Percentiles rank a stretch among this genome's conserved stretches.
phyloP scores from a whole-genome alignment of 1,139 yeast species.

The Geotrichum australiense region DNA sequence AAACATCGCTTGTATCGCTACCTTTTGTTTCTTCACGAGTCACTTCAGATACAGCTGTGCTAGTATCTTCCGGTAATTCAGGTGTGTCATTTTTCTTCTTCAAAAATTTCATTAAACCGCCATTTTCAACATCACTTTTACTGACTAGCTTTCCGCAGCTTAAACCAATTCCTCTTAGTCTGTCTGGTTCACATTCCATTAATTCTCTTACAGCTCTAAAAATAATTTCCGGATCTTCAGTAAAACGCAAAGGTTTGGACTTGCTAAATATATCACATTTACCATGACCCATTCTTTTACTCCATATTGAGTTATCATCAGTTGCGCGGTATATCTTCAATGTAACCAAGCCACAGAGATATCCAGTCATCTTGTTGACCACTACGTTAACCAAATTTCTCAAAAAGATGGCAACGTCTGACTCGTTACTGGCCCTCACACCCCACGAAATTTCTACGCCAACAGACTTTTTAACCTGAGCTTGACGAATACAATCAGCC shows the following conservation, averaged over 20 bases:
- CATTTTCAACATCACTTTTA: conserved; percentile 1
- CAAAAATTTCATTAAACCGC: conserved; percentile 1
- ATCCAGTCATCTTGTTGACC: conserved; percentile 39
- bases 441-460: conserved; percentile 94
- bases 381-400: conserved; percentile 55
- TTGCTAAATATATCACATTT: conserved; percentile 58
- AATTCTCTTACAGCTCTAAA: conserved; percentile 55
- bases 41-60: neutral
- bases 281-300: conserved; percentile 83
- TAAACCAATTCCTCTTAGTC: conserved; percentile 72
- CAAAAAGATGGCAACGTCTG: conserved; percentile 60
- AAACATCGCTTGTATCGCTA: neutral
- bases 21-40: no score
- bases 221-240: conserved; percentile 38
- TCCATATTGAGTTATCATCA: conserved; percentile 20
- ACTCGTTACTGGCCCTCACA: conserved; percentile 56
- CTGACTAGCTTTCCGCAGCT: conserved; percentile 40
- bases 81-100: neutral
- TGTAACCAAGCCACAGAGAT: conserved; percentile 50
- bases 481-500: conserved; percentile 37
- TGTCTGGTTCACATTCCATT: conserved; percentile 55
- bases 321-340: conserved; percentile 48
- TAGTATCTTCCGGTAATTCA: neutral
- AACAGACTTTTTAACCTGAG: conserved; percentile 59
- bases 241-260: conserved; percentile 36